phyloP scores from a whole-genome alignment of 2,329 filamentous ascomycete genomes.

The Penicillium sp. region DNA sequence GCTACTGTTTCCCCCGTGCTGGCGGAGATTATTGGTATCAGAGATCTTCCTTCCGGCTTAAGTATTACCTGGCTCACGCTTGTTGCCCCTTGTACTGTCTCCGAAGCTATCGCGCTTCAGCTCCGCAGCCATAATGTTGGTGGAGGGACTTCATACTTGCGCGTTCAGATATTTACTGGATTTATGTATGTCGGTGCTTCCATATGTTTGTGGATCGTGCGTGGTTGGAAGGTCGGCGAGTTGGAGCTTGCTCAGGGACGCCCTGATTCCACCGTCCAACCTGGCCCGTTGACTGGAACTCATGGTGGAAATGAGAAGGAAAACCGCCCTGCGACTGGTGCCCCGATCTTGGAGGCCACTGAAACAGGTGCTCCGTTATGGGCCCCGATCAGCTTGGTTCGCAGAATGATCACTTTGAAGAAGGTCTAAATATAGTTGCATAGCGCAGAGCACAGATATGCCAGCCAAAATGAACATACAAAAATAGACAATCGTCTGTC shows the following conservation, averaged over 20 bases:
- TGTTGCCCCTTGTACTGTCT: conserved; percentile 49
- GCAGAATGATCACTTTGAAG: conserved; percentile 30
- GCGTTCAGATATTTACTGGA: conserved; percentile 55
- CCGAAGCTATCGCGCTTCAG: conserved; percentile 58
- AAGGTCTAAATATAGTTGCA: conserved; percentile 23
- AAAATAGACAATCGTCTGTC: background rate
- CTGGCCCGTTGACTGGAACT: conserved; percentile 14
- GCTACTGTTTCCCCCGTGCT: conserved; percentile 56
- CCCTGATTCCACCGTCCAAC: conserved; percentile 7
- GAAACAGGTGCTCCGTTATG: conserved; percentile 17
- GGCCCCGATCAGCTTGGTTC: conserved; percentile 26
- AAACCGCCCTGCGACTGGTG: background rate
- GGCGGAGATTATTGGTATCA: conserved; percentile 60
- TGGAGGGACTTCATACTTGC: conserved; percentile 33
- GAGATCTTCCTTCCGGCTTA: conserved; percentile 55
- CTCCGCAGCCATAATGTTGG: conserved; percentile 44
- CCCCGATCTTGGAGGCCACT: background rate
- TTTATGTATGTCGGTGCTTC: conserved; percentile 59
- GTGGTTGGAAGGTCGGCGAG: conserved; percentile 41
- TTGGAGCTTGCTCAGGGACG: conserved; percentile 16
- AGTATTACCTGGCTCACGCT: conserved; percentile 59
- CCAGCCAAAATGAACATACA: background rate
- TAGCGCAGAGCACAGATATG: background rate
- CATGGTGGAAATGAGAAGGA: conserved; percentile 10
- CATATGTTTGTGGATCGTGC: conserved; percentile 43